Evolutionary conservation across 2,329 filamentous ascomycete species (phyloP).

Genomic region (Pseudocercospora musae): DNA sequence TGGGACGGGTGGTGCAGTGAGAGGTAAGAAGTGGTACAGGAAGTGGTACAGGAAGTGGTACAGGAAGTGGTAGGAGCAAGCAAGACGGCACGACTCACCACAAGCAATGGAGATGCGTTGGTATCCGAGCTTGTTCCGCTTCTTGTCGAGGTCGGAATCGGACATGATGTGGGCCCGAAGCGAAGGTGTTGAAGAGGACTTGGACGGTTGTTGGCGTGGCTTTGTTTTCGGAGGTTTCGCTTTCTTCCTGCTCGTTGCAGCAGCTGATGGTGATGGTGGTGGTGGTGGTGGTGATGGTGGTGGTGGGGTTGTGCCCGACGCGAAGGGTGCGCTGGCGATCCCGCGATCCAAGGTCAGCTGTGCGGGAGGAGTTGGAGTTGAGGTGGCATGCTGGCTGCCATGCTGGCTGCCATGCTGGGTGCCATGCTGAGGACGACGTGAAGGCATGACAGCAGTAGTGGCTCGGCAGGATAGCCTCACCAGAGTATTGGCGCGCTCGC

Average conservation of each 20-base stretch:
- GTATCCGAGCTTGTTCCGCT: slow-evolving; percentile 84
- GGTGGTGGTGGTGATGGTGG: no score
- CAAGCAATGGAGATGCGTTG: slow-evolving; percentile 94
- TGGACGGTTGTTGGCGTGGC: slow-evolving; percentile 40
- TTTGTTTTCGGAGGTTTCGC: slow-evolving; percentile 41
- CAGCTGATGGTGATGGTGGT: no score
- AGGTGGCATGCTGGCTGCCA: no score
- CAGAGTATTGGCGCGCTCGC: no score
- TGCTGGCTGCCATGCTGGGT: no score
- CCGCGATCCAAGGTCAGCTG: slow-evolving; percentile 14
- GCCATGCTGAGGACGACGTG: slow-evolving; percentile 6
- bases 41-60: no score
- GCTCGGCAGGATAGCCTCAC: slow-evolving; percentile 1
- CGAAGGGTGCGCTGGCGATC: slow-evolving; percentile 17
- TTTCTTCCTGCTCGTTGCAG: slow-evolving; percentile 21
- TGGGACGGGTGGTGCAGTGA: slow-evolving; percentile 12
- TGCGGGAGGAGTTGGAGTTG: slow-evolving; percentile 7
- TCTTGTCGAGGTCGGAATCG: slow-evolving; percentile 57
- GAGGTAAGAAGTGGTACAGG: neutral
- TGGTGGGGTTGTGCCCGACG: slow-evolving; percentile 20
- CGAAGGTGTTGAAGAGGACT: slow-evolving; percentile 46
- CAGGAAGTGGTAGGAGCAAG: slow-evolving; percentile 9
- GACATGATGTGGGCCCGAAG: slow-evolving; percentile 46
- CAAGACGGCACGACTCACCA: slow-evolving; percentile 60
- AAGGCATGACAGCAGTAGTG: slow-evolving; percentile 18